phyloP scores from a whole-genome alignment of 2,329 filamentous ascomycete species.

The Aspergillus ustus region DNA sequence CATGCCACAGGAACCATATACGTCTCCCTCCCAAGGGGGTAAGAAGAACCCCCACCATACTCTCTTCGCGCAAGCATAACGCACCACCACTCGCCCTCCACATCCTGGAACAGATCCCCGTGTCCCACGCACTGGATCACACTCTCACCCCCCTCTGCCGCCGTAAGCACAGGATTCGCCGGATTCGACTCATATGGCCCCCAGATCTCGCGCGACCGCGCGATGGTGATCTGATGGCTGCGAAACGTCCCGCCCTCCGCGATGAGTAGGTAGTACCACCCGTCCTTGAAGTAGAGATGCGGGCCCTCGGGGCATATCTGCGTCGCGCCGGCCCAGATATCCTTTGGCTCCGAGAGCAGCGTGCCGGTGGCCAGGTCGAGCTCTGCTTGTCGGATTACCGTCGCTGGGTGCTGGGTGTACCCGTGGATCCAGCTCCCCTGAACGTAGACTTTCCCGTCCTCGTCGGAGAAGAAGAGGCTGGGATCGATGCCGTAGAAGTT shows the following conservation, averaged over 20 bases:
- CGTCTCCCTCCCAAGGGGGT: conserved; percentile 59
- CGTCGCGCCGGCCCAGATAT: conserved; percentile 55
- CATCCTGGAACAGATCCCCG: conserved; percentile 60
- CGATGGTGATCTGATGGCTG: conserved; percentile 30
- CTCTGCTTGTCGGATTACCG: conserved; percentile 8
- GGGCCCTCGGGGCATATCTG: conserved; percentile 38
- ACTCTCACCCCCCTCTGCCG: conserved; percentile 39
- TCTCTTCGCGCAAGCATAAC: conserved; percentile 52
- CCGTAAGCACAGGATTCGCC: conserved; percentile 37
- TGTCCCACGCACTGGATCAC: conserved; percentile 60
- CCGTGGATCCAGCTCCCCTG: conserved; percentile 15
- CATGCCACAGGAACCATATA: conserved; percentile 56
- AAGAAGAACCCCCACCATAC: conserved; percentile 35
- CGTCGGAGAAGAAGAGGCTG: conserved; percentile 53
- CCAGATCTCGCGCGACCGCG: conserved; percentile 29
- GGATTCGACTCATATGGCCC: conserved; percentile 42
- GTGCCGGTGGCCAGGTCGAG: conserved; percentile 36
- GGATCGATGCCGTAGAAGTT: conserved; percentile 49
- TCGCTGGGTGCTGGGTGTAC: background rate
- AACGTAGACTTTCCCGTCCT: conserved; percentile 46
- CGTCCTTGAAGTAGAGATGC: conserved; percentile 33
- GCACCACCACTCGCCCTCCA: conserved; percentile 57
- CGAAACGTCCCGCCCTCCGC: conserved; percentile 28
- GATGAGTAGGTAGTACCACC: conserved; percentile 33
- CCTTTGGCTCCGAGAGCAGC: background rate